These are phyloP conservation scores for Hylodesmum podocarpum DNA, from an alignment of 306 rosid species.

Conservation along the genomic window DNA sequence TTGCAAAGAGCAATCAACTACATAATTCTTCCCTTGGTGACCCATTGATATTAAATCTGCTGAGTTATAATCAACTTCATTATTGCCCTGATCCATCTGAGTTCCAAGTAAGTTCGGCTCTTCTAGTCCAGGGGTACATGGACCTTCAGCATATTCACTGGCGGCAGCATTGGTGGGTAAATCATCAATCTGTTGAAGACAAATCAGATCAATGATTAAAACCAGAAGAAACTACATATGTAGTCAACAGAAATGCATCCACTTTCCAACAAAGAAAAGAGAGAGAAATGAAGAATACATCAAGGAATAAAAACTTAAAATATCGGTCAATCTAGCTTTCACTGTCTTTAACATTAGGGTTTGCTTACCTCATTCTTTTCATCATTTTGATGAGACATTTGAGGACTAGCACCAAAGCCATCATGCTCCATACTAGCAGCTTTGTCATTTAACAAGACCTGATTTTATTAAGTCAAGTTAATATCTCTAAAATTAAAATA, in stretches of 20 bases:
- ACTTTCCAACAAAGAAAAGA: background rate
- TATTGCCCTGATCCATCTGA: slow-evolving; percentile 60
- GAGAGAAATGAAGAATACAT: background rate
- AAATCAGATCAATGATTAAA: slow-evolving; percentile 16
- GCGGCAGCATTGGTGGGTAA: slow-evolving; percentile 36
- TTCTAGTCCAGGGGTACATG: slow-evolving; percentile 68
- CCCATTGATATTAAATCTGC: slow-evolving; percentile 38
- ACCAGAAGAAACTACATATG: slow-evolving; percentile 10
- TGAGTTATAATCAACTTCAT: slow-evolving; percentile 56
- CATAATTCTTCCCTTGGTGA: slow-evolving; percentile 35
- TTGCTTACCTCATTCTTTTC: slow-evolving; percentile 45
- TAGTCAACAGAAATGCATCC: background rate
- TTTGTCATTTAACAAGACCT: slow-evolving; percentile 75
- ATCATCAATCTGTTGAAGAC: slow-evolving; percentile 54
- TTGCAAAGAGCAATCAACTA: slow-evolving; percentile 40
- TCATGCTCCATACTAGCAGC: slow-evolving; percentile 55
- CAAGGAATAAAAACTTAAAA: slow-evolving; percentile 1
- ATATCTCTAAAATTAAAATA: slow-evolving; percentile 19
- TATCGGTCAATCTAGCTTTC: slow-evolving; percentile 42
- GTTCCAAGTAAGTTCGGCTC: slow-evolving; percentile 53
- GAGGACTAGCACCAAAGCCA: slow-evolving; percentile 46
- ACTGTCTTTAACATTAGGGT: slow-evolving; percentile 38
- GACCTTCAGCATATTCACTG: slow-evolving; percentile 57
- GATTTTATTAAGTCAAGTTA: slow-evolving; percentile 34
- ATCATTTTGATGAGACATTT: slow-evolving; percentile 44